phyloP scores from a whole-genome alignment of 78 protist genomes.

The Guillardia theta region DNA sequence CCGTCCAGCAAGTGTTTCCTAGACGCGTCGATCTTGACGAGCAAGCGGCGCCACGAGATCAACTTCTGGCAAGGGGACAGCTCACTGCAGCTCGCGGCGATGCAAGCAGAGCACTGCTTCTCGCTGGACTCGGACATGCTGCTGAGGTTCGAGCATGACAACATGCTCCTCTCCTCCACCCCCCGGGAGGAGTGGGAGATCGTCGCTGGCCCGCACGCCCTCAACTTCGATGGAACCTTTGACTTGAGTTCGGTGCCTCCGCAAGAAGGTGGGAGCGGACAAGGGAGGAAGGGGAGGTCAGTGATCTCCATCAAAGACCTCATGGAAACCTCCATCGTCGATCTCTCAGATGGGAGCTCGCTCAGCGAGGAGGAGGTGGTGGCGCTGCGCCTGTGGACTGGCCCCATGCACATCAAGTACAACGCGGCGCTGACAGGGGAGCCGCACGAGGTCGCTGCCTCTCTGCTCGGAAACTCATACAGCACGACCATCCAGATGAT shows the following conservation, averaged over 20 bases:
- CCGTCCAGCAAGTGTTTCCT: too few species aligned
- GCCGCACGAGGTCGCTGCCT: not conserved
- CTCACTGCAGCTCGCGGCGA: too few species aligned
- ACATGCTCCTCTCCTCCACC: not conserved
- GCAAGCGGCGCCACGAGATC: too few species aligned
- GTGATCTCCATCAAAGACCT: too few species aligned
- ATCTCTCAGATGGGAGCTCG: too few species aligned
- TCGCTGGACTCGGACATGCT: not conserved
- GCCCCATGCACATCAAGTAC: not conserved
- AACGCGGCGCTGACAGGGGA: not conserved
- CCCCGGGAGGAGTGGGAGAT: not conserved
- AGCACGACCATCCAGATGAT: slow-evolving; percentile 15
- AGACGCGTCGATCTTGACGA: too few species aligned
- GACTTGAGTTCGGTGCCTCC: not conserved
- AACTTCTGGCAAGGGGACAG: too few species aligned
- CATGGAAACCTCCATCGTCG: too few species aligned
- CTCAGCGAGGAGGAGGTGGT: not conserved
- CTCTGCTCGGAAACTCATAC: not conserved
- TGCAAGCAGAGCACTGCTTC: not conserved
- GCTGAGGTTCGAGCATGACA: not conserved
- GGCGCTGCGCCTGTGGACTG: not conserved
- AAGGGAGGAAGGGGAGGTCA: not conserved
- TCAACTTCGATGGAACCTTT: not conserved
- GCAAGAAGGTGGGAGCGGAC: not conserved
- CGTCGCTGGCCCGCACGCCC: not conserved